phyloP scores from a whole-genome alignment of 805 yeast species.

The Saccharomycopsis sp. region DNA sequence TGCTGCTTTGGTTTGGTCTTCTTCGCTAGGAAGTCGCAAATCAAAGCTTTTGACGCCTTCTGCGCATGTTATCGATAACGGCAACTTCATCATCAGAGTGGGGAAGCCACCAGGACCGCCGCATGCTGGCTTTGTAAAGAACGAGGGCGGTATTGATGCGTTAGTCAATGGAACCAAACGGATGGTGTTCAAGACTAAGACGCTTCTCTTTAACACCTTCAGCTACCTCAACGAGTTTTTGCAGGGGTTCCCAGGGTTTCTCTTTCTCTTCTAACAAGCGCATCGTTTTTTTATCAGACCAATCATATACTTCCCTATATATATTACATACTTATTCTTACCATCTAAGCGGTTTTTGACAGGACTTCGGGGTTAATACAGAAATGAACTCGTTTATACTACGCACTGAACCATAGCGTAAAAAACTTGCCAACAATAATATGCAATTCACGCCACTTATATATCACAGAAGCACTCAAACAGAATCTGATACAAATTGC shows the following conservation, averaged over 20 bases:
- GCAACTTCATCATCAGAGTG: not conserved
- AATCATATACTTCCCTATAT: not conserved
- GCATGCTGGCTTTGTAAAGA: too few species aligned
- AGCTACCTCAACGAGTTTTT: slow-evolving; percentile 7
- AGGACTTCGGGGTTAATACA: too few species aligned
- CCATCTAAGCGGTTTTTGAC: too few species aligned
- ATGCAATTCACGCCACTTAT: too few species aligned
- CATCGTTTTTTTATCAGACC: too few species aligned
- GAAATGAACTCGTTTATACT: too few species aligned
- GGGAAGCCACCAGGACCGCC: not conserved
- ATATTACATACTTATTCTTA: too few species aligned
- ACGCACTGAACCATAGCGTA: too few species aligned
- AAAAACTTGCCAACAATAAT: too few species aligned
- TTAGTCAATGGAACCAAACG: slow-evolving; percentile 10
- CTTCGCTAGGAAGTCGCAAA: not conserved
- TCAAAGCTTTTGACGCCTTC: too few species aligned
- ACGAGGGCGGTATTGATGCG: too few species aligned
- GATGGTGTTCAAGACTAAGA: slow-evolving; percentile 9
- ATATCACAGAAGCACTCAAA: too few species aligned
- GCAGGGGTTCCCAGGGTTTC: not conserved
- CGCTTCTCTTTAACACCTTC: slow-evolving; percentile 6
- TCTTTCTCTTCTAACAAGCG: not conserved
- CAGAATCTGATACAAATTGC: not conserved
- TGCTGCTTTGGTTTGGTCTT: slow-evolving; percentile 10
- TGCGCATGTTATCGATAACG: not conserved